Base-by-base conservation (phyloP, 768 basidiomycete genomes). In the Naematelia aurantialba region DNA sequence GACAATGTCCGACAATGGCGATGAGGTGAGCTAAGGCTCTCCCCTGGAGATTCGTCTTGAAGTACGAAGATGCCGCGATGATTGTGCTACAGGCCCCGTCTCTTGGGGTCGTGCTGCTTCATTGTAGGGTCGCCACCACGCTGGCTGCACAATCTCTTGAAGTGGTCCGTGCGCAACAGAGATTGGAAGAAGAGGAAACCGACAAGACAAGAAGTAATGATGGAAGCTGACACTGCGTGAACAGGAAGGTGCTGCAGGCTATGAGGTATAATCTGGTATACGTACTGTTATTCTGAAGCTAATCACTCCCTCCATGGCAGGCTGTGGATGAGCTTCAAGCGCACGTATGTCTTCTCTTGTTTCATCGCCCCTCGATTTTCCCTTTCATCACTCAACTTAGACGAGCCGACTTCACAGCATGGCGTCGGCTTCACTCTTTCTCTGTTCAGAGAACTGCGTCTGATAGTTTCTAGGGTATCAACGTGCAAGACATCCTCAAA, bases 391-490 rank as follows among this genome's bases (percentile, higher is more conserved):
- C 24, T 29, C 27, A 24, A 25, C 12, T 24, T 30, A n/a, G n/a
- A n/a, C n/a, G n/a, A n/a, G n/a, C n/a, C n/a, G n/a, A n/a, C n/a
- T n/a, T n/a, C n/a, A n/a, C n/a, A n/a, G n/a, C n/a, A n/a, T n/a
- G n/a, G n/a, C n/a, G n/a, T n/a, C n/a, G n/a, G n/a, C n/a, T n/a
- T n/a, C n/a, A n/a, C n/a, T n/a, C n/a, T n/a, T n/a, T n/a, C n/a
- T n/a, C n/a, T n/a, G n/a, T n/a, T n/a, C n/a, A n/a, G n/a, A n/a
- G n/a, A n/a, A n/a, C n/a, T n/a, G n/a, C n/a, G n/a, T n/a, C n/a
- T n/a, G n/a, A n/a, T n/a, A n/a, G n/a, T n/a, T n/a, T n/a, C n/a
- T 66, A 94, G 91, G 91, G 92, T 13, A 93, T 94, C 76, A 94
- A 92, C 65, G 86, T 91, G 25, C 91, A 94, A 80, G 93, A 97